Percentiles rank a stretch among this genome's conserved stretches.
Conservation (phyloP, 192 early-diverging fungal genomes). For the Umbelopsis sp. region DNA sequence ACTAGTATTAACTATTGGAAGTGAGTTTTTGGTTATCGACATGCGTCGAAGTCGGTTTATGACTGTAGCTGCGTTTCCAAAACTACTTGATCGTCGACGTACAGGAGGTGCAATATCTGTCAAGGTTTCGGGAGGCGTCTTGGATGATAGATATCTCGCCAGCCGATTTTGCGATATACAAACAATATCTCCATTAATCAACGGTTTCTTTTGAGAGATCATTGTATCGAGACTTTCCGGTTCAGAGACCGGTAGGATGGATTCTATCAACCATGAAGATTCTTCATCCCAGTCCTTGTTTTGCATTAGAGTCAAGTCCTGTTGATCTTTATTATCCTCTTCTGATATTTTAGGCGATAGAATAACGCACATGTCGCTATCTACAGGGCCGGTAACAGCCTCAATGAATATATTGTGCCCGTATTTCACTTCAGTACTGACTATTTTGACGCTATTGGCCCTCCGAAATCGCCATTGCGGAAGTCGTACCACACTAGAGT, state of each 20-base stretch:
- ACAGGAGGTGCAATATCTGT: neutral
- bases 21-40: neutral
- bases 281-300: slow-evolving; percentile 12
- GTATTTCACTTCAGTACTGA: neutral
- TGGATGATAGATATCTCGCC: slow-evolving; percentile 9
- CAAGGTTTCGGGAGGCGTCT: neutral
- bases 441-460: neutral
- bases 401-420: slow-evolving; percentile 5
- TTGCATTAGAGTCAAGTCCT: neutral
- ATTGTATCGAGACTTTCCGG: slow-evolving; percentile 4
- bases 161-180: neutral
- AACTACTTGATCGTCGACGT: neutral
- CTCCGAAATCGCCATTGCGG: neutral
- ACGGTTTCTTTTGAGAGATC: neutral
- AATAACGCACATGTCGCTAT: neutral
- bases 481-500: neutral
- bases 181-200: neutral
- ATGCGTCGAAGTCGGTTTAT: neutral
- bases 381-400: neutral
- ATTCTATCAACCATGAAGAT: neutral
- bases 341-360: neutral
- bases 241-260: neutral
- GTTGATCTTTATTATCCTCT: neutral
- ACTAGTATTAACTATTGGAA: neutral
- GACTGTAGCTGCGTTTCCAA: neutral